These are phyloP conservation scores for Aspergillus olivimuriae DNA, from an alignment of 495 filamentous ascomycete species.

Conservation along the genomic window DNA sequence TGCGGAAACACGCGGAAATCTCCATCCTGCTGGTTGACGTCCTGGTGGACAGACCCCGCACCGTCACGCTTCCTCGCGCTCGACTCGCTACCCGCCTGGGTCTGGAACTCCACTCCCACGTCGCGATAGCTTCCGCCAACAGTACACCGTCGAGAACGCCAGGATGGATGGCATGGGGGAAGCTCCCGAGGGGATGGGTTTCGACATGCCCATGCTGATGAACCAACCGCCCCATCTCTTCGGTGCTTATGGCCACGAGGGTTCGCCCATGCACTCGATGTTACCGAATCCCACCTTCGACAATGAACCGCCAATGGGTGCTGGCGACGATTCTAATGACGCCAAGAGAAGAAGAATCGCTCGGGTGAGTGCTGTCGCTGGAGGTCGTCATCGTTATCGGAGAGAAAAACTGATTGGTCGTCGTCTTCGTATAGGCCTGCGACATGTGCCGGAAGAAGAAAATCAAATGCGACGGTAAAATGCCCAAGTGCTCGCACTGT, in stretches of 20 bases:
- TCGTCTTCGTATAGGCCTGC: slow-evolving; percentile 59
- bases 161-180: slow-evolving; percentile 40
- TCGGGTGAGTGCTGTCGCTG: slow-evolving; percentile 50
- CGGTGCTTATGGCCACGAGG: slow-evolving; percentile 55
- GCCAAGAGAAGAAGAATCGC: slow-evolving; percentile 91
- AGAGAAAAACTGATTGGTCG: slow-evolving; percentile 15
- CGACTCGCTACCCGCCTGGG: slow-evolving; percentile 13
- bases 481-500: slow-evolving; percentile 92
- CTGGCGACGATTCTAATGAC: slow-evolving; percentile 61
- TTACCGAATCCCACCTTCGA: slow-evolving; percentile 56
- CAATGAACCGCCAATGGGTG: slow-evolving; percentile 41
- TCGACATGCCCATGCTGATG: slow-evolving; percentile 40
- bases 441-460: slow-evolving; percentile 99
- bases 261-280: slow-evolving; percentile 52
- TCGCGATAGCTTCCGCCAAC: neutral
- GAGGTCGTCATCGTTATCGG: neutral
- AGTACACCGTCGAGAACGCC: neutral
- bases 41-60: slow-evolving; percentile 16
- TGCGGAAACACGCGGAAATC: neutral
- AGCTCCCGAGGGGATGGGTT: slow-evolving; percentile 33
- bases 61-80: neutral
- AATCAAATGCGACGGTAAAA: slow-evolving; percentile 98
- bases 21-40: slow-evolving; percentile 4
- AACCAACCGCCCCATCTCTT: slow-evolving; percentile 69
- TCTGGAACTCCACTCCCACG: slow-evolving; percentile 12